phyloP scores from a whole-genome alignment of 1,284 basidiomycete species.

The Taiwanofungus camphoratus region DNA sequence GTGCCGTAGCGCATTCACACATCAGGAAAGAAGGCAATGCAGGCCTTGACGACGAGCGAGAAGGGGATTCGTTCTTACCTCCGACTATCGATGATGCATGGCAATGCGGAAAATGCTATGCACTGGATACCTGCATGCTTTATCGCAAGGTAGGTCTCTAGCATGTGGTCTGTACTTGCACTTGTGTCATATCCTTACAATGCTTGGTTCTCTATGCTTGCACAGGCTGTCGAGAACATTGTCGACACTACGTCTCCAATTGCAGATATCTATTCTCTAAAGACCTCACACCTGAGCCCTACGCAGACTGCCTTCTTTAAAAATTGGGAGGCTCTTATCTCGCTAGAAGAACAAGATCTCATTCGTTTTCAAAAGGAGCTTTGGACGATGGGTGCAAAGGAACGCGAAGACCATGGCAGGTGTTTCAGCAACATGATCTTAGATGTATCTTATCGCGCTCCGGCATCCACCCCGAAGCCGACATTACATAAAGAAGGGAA shows the following conservation, averaged over 20 bases:
- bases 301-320: constrained; percentile 78
- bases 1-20: constrained; percentile 20
- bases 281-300: constrained; percentile 75
- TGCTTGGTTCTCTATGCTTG: constrained; percentile 2
- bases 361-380: constrained; percentile 83
- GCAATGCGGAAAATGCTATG: constrained; percentile 79
- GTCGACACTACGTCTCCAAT: constrained; percentile 58
- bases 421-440: constrained; percentile 81
- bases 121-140: constrained; percentile 86
- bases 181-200: constrained; percentile 2
- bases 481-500: constrained; percentile 30
- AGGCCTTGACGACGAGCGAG: background rate
- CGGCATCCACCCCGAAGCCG: constrained; percentile 18
- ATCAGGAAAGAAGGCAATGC: constrained; percentile 14
- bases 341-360: constrained; percentile 86
- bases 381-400: constrained; percentile 84
- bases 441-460: constrained; percentile 30
- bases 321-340: constrained; percentile 85
- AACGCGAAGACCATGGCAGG: constrained; percentile 76
- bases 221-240: constrained; percentile 67
- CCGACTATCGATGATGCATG: constrained; percentile 81
- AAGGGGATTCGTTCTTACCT: constrained; percentile 62
- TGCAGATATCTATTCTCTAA: constrained; percentile 69
- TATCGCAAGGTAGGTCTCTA: constrained; percentile 75
- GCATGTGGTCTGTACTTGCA: too few species aligned